These are phyloP conservation scores for Suillus ampliporus DNA, from an alignment of 768 basidiomycete species.

Conservation along the genomic window DNA sequence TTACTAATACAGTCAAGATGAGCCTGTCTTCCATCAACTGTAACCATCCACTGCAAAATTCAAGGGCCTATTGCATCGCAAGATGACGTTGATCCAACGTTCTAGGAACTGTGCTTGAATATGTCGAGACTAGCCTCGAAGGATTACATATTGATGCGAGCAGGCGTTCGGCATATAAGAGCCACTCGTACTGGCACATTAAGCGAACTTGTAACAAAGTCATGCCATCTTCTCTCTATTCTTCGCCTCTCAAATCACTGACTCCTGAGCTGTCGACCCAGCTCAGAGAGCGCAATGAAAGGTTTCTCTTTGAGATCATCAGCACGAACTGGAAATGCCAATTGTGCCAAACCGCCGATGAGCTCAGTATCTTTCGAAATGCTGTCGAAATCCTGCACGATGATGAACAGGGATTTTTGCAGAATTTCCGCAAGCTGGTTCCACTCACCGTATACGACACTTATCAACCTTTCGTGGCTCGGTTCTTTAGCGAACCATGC, in stretches of 20 bases:
- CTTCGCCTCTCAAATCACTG: conserved; percentile 20
- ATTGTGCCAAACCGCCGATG: neutral
- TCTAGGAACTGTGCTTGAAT: too few relatives aligned
- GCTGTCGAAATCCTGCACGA: neutral
- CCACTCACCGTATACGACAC: conserved; percentile 17
- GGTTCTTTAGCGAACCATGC: conserved; percentile 18
- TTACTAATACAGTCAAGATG: too few relatives aligned
- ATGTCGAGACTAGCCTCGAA: too few relatives aligned
- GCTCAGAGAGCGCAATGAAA: conserved; percentile 23
- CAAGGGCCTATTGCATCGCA: too few relatives aligned
- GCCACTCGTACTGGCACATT: neutral
- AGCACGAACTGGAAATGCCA: neutral
- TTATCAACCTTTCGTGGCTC: conserved; percentile 17
- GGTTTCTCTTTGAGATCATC: neutral
- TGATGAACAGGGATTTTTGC: neutral
- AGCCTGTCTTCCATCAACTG: too few relatives aligned
- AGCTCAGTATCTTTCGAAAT: neutral
- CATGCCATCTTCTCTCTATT: conserved; percentile 7
- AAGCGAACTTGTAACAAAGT: neutral
- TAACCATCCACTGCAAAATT: too few relatives aligned
- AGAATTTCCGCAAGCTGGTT: conserved; percentile 21
- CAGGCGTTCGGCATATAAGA: neutral
- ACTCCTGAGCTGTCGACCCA: conserved; percentile 18
- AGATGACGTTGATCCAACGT: too few relatives aligned
- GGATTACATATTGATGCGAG: too few relatives aligned